A percentile compares a stretch with the other conserved stretches of the same genome.
phyloP scores from a whole-genome alignment of 1,284 basidiomycete genomes.

The Melanopsichium pennsylvanicum region DNA sequence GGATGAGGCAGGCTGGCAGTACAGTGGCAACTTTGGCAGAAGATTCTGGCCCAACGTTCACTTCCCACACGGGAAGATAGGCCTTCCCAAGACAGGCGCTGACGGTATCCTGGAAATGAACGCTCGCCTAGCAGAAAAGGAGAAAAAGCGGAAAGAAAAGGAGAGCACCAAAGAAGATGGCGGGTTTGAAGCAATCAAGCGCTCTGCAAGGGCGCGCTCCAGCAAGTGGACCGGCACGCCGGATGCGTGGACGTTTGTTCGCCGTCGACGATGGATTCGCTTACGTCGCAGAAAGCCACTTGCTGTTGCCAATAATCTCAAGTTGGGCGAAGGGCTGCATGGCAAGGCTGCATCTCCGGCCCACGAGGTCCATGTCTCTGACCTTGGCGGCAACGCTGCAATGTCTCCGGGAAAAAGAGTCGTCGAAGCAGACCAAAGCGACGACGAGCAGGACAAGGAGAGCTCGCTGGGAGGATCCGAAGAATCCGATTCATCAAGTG shows the following conservation, averaged over 20 bases:
- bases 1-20: conserved; percentile 65
- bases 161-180: conserved; percentile 52
- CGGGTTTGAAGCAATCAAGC: conserved; percentile 61
- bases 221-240: conserved; percentile 58
- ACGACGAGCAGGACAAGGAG: conserved; percentile 21
- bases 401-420: conserved; percentile 3
- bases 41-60: conserved; percentile 43
- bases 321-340: conserved; percentile 1
- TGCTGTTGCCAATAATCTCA: neutral
- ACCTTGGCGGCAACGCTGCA: neutral
- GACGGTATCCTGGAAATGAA: conserved; percentile 52
- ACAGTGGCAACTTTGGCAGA: conserved; percentile 58
- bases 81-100: conserved; percentile 40
- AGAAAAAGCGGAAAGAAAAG: conserved; percentile 39
- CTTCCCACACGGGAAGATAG: conserved; percentile 37
- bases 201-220: conserved; percentile 46
- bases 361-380: conserved; percentile 9
- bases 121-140: conserved; percentile 22
- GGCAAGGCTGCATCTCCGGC: conserved; percentile 12
- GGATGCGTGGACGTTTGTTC: conserved; percentile 56
- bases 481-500: conserved; percentile 33
- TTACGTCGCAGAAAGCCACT: conserved; percentile 49
- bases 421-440: conserved; percentile 25
- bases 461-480: conserved; percentile 28
- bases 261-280: conserved; percentile 62